A percentile compares a stretch with the other conserved stretches of the same genome.
Conservation (phyloP, 345 rosid genomes). For the Theobroma cacao region DNA sequence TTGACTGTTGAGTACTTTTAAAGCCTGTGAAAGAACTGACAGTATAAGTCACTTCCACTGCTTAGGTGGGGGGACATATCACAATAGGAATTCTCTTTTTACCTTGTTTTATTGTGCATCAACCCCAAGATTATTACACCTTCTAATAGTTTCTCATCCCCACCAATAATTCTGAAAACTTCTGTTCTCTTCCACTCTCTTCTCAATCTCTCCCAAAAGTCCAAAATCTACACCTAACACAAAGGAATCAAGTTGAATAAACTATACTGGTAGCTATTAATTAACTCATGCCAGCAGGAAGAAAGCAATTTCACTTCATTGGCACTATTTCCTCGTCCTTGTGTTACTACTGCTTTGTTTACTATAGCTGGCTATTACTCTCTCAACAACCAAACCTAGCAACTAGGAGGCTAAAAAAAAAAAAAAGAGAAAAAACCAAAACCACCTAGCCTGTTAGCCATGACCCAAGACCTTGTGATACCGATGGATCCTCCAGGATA, state of each 20-base stretch:
- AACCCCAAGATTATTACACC: not conserved
- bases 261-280: not conserved
- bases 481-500: slow-evolving; percentile 39
- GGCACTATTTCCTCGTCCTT: not conserved
- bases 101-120: not conserved
- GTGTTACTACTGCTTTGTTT: not conserved
- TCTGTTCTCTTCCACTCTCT: not conserved
- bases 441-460: not conserved
- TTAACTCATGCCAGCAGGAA: not conserved
- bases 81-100: slow-evolving; percentile 1
- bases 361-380: not conserved
- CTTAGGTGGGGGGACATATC: slow-evolving; percentile 10
- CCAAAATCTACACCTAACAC: slow-evolving; percentile 14
- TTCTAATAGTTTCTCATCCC: not conserved
- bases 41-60: slow-evolving; percentile 42
- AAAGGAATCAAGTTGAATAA: not conserved
- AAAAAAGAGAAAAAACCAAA: not conserved
- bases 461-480: not conserved
- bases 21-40: slow-evolving; percentile 30
- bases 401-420: not conserved
- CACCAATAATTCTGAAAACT: not conserved
- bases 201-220: slow-evolving; percentile 9
- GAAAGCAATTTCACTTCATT: not conserved
- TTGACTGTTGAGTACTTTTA: not conserved
- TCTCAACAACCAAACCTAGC: slow-evolving; percentile 1